Conservation (phyloP, 192 early-diverging fungal genomes). For the Podila clonocystis region DNA sequence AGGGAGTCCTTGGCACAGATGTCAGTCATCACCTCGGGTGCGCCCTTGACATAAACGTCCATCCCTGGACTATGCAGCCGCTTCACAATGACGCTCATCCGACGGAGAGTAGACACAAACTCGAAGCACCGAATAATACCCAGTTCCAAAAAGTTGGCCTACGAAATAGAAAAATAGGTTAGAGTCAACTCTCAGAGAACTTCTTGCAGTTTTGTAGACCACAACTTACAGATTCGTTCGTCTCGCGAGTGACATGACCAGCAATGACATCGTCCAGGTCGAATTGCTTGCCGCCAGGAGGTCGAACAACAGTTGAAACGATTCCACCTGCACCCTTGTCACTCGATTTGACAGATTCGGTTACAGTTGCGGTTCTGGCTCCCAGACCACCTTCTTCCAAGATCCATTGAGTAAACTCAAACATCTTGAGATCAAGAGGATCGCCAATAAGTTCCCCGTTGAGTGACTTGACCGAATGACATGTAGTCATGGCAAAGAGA, state of each 20-base stretch:
- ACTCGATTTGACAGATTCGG: constrained; percentile 5
- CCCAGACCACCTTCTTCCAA: constrained; percentile 85
- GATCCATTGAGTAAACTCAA: constrained; percentile 94
- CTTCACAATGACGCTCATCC: constrained; percentile 94
- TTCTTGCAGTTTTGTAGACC: no score
- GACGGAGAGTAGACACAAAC: constrained; percentile 88
- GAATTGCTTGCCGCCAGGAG: constrained; percentile 76
- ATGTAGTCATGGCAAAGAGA: constrained; percentile 77
- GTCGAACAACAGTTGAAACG: constrained; percentile 89
- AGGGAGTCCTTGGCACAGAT: constrained; percentile 88
- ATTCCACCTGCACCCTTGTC: constrained; percentile 41
- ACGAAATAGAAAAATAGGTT: not conserved
- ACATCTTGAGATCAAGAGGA: constrained; percentile 98
- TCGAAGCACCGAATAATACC: constrained; percentile 92
- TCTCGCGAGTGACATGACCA: constrained; percentile 20
- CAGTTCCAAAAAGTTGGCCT: constrained; percentile 64
- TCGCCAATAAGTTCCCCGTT: constrained; percentile 92
- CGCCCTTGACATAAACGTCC: constrained; percentile 96
- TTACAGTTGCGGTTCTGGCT: constrained; percentile 8
- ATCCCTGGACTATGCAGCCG: constrained; percentile 67
- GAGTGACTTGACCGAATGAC: constrained; percentile 91
- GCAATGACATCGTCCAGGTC: constrained; percentile 59
- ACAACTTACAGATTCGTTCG: constrained; percentile 13
- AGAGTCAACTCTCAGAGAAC: no score
- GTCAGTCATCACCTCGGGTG: constrained; percentile 93